phyloP scores from a whole-genome alignment of 78 protist species.

The Isochrysis galbana region DNA sequence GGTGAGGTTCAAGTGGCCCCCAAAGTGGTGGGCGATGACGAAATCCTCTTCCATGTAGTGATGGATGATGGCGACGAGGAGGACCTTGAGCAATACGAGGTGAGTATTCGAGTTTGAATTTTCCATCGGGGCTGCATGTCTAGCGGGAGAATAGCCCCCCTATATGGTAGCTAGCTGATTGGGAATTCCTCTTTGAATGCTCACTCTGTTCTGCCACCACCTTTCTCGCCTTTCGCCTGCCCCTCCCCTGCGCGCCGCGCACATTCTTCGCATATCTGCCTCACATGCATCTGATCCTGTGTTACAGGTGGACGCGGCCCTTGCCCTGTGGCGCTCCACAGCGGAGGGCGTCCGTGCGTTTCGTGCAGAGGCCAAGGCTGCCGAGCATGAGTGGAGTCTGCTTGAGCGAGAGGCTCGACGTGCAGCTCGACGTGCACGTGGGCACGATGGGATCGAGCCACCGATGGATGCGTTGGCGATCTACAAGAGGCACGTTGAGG shows the following conservation, averaged over 20 bases:
- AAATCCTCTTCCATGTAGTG: neutral
- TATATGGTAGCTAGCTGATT: no score
- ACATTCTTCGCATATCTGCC: no score
- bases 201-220: no score
- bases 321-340: neutral
- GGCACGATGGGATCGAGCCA: neutral
- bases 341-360: neutral
- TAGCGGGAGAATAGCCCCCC: no score
- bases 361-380: neutral
- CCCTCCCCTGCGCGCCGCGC: no score
- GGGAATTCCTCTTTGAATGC: no score
- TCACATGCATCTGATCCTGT: no score
- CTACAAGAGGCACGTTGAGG: neutral
- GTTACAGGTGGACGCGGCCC: neutral
- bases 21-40: neutral
- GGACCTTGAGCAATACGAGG: neutral
- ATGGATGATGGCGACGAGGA: neutral
- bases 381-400: neutral
- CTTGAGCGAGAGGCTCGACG: neutral
- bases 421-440: neutral
- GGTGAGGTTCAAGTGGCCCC: no score
- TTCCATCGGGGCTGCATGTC: no score
- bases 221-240: no score
- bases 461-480: neutral
- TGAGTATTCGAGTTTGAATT: no score